These are phyloP conservation scores for Trichoderma citrinoviride DNA, from an alignment of 2,329 filamentous ascomycete genomes.

Conservation along the genomic window DNA sequence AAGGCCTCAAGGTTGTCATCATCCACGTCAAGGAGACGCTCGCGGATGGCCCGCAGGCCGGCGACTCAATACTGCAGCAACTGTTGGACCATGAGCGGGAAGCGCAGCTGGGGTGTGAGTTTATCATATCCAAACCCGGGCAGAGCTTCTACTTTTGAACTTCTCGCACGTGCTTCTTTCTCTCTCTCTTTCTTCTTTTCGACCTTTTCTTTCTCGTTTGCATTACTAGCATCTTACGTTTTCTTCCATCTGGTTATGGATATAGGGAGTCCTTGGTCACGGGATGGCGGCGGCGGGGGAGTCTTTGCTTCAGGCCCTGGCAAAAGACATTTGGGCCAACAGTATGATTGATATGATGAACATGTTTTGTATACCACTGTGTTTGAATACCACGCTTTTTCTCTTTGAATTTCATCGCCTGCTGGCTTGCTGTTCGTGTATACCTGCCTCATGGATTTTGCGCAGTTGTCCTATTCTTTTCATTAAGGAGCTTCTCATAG, in stretches of 20 bases:
- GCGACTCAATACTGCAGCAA: conserved; percentile 67
- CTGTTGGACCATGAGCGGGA: conserved; percentile 64
- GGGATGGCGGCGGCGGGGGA: not conserved
- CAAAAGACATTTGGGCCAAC: not conserved
- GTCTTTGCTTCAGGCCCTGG: not conserved
- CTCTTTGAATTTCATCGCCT: not conserved
- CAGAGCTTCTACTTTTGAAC: conserved; percentile 54
- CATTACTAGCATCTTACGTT: not conserved
- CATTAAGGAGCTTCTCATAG: conserved; percentile 54
- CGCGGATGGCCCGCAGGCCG: conserved; percentile 63
- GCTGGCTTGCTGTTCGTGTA: not conserved
- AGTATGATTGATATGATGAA: conserved; percentile 17
- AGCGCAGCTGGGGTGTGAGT: conserved; percentile 72
- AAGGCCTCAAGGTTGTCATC: conserved; percentile 75
- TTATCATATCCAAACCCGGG: conserved; percentile 67
- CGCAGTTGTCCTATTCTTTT: conserved; percentile 24
- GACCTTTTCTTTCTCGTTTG: not conserved
- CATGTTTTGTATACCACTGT: conserved; percentile 18
- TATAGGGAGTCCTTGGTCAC: not conserved
- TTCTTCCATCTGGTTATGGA: not conserved
- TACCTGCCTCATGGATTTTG: not conserved
- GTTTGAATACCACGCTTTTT: conserved; percentile 12
- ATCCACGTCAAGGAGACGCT: conserved; percentile 93
- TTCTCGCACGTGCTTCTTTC: not conserved
- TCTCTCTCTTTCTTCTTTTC: not conserved